Percentiles rank a stretch among this genome's conserved stretches.
phyloP scores from a whole-genome alignment of 1,139 yeast species.

The Geotrichum aggregatum region DNA sequence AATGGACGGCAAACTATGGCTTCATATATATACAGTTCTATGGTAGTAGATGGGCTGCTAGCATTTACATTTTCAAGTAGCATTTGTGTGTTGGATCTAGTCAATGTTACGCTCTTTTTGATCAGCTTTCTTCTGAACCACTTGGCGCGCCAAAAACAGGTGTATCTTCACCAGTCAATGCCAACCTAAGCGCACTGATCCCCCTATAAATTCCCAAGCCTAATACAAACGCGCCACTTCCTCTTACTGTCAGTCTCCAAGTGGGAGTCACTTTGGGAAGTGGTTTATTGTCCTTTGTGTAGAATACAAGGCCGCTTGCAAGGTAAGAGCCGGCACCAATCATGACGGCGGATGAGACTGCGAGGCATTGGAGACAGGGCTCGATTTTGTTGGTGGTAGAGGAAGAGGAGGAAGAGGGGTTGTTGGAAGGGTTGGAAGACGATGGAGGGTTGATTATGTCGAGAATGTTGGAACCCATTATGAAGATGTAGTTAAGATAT shows the following conservation, averaged over 20 bases:
- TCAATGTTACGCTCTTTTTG: no score
- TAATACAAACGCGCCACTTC: constrained; percentile 50
- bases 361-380: constrained; percentile 58
- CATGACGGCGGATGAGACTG: constrained; percentile 55
- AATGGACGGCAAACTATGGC: no score
- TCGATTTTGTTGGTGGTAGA: constrained; percentile 27
- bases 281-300: constrained; percentile 37
- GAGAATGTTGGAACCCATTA: constrained; percentile 49
- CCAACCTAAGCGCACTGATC: constrained; percentile 45
- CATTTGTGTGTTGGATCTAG: no score
- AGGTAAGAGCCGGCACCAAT: constrained; percentile 59
- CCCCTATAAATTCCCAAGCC: constrained; percentile 57
- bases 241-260: constrained; percentile 58
- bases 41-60: no score
- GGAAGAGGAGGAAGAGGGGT: constrained; percentile 53
- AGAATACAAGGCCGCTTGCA: constrained; percentile 50
- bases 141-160: no score
- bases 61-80: no score
- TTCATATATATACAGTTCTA: no score
- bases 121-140: no score
- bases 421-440: constrained; percentile 43
- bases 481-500: constrained; percentile 28
- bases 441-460: constrained; percentile 57
- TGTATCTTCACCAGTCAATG: constrained; percentile 1
- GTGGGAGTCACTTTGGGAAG: constrained; percentile 42